Base-by-base conservation (phyloP, 2,329 filamentous ascomycete genomes). In the Colletotrichum neosansevieriae region DNA sequence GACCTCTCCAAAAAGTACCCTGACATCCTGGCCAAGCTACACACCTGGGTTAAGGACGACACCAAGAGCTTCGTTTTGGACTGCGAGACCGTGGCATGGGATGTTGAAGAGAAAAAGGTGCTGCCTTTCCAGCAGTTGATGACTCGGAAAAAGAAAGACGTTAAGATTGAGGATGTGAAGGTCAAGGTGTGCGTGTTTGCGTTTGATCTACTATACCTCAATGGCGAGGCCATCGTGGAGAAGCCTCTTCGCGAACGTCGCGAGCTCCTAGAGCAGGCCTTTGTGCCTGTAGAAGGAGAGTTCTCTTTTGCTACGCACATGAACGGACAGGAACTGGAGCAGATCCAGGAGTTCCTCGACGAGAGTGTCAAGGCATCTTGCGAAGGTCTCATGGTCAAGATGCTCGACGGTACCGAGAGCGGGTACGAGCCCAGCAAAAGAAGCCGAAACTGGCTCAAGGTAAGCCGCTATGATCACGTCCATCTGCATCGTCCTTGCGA, bases 351-450 rank as follows among this genome's bases (percentile, higher is more conserved):
- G 1, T 92, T 99, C 74, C 86, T 99, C 2, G 96, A 99, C 75
- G 95, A 98, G 67, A 96, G 93, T 74, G 92, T 99, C 71, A 97
- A 97, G 79, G 93, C 94, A 2, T 97, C 94, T 0, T 99, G 96
- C 76, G 96, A 99, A 83, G 96, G 96, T 11, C 84, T 99, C 60
- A 99, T 99, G 96, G 96, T 99, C 13, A 99, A 99, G 84, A 99
- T 99, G 96, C 82, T 99, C 67, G 95, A 98, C 77, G 96, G 95
- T 0, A 84, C 88, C 6, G 95, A 98, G 79, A 97, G 93, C 73
- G 93, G 93, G 74, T 99, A 99, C 77, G 95, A 98, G 80, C 96
- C 96, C 19, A 97, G 93, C 75, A 97, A 97, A 78, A 91, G 96
- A 72, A 97, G 93, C 80, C 92, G 96, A 68, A 99, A 99, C 77